phyloP scores from a whole-genome alignment of 305 asterid genomes.

The Rubia peregrina region DNA sequence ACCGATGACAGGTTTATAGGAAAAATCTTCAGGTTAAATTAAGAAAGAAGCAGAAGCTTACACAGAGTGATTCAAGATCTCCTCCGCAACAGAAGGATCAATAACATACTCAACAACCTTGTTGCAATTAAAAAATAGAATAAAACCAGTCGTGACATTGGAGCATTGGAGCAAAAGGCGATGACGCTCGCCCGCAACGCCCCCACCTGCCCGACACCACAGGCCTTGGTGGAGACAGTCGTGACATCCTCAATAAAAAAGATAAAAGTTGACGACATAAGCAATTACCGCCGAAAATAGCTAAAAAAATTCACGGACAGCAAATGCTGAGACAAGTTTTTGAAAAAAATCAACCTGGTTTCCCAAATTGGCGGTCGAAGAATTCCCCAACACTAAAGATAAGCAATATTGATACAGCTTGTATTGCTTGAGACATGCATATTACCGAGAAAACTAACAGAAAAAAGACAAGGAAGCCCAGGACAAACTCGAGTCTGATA shows the following conservation, averaged over 20 bases:
- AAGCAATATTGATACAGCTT: constrained; percentile 2
- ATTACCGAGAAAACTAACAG: not conserved
- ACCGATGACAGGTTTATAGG: not conserved
- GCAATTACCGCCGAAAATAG: not conserved
- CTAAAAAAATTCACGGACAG: constrained; percentile 10
- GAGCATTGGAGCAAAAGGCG: no score
- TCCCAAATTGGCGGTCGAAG: constrained; percentile 91
- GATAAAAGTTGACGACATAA: not conserved
- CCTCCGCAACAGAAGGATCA: constrained; percentile 92
- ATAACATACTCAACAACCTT: constrained; percentile 90
- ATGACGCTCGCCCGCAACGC: no score
- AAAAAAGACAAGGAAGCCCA: not conserved
- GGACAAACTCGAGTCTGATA: no score
- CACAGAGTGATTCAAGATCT: constrained; percentile 87
- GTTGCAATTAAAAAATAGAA: constrained; percentile 1
- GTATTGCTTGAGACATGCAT: not conserved
- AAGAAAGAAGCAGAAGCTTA: constrained; percentile 35
- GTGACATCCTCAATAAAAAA: not conserved
- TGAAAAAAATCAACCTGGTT: constrained; percentile 46
- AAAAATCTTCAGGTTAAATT: not conserved
- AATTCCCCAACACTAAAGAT: constrained; percentile 77
- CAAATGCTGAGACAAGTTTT: not conserved
- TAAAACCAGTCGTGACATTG: not conserved
- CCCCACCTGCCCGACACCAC: no score
- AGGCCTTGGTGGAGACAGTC: no score